Percentiles rank a stretch among this genome's conserved stretches.
phyloP scores from a whole-genome alignment of 2,329 filamentous ascomycete genomes.

The Fusarium xylarioides region DNA sequence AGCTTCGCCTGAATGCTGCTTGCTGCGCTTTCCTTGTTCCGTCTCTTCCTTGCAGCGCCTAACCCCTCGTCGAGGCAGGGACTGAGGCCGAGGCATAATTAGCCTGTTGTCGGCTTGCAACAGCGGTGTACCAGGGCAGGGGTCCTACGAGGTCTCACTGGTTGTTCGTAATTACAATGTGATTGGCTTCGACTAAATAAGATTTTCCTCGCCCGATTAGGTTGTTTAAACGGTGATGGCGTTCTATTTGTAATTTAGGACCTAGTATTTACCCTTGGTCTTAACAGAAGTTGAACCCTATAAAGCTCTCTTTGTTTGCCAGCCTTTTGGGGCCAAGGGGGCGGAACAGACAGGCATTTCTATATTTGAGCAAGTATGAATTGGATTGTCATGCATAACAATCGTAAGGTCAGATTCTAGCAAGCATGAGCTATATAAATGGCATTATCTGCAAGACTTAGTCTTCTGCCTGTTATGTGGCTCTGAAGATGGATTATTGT shows the following conservation, averaged over 20 bases:
- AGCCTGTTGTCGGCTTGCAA: not conserved
- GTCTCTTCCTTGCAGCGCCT: not conserved
- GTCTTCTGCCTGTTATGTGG: rapidly evolving
- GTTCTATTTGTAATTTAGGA: not conserved
- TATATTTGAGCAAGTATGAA: rapidly evolving
- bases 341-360: too few species aligned
- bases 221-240: not conserved
- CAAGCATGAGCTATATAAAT: not conserved
- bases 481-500: rapidly evolving
- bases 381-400: rapidly evolving
- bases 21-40: not conserved
- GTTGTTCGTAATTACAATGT: rapidly evolving
- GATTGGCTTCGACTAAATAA: too few species aligned
- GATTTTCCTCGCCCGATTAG: not conserved
- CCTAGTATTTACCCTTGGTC: not conserved
- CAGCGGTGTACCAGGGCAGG: not conserved
- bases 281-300: rapidly evolving
- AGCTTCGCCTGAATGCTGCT: not conserved
- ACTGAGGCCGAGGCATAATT: not conserved
- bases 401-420: not conserved
- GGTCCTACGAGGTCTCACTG: rapidly evolving
- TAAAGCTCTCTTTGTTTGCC: rapidly evolving
- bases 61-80: not conserved
- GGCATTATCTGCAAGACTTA: rapidly evolving
- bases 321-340: rapidly evolving